Conservation (phyloP, 495 filamentous ascomycete genomes). For the Xanthoparmelia taractica region DNA sequence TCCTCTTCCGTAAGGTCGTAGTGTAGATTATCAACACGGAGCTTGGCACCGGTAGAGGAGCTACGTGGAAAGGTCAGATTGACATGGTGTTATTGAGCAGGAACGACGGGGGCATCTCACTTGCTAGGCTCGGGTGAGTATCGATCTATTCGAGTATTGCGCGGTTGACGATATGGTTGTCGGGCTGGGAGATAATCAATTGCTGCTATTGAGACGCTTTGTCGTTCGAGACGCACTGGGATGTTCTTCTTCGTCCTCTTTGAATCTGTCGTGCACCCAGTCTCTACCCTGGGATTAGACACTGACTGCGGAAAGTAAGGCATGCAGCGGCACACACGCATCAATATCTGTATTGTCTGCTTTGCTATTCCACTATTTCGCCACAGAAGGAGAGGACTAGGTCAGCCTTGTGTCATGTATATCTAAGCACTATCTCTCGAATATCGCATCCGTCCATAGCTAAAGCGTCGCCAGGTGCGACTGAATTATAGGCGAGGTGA, state of each 20-base stretch:
- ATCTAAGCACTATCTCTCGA: conserved; percentile 36
- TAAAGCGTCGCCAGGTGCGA: conserved; percentile 22
- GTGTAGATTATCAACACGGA: conserved; percentile 86
- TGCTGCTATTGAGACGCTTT: conserved; percentile 5
- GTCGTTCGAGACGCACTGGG: conserved; percentile 33
- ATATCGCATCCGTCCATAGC: conserved; percentile 32
- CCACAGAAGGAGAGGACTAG: conserved; percentile 36
- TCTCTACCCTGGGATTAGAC: conserved; percentile 46
- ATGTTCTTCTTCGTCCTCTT: conserved; percentile 52
- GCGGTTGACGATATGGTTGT: conserved; percentile 36
- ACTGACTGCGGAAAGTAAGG: conserved; percentile 18
- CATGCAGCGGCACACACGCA: conserved; percentile 36
- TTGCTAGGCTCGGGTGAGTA: conserved; percentile 44
- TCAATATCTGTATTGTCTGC: conserved; percentile 49
- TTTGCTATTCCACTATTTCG: conserved; percentile 48
- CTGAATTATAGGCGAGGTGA: conserved; percentile 29
- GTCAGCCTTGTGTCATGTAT: conserved; percentile 52
- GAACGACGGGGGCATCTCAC: conserved; percentile 34
- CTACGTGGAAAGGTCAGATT: conserved; percentile 27
- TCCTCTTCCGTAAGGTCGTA: conserved; percentile 87
- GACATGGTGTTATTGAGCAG: conserved; percentile 18
- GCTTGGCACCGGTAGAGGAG: conserved; percentile 54
- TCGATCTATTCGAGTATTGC: conserved; percentile 32
- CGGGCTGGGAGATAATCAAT: conserved; percentile 23
- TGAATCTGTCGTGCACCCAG: conserved; percentile 86